Evolutionary conservation across 2,329 filamentous ascomycete genomes (phyloP), one percentile per base, ranked within the genome.

Genomic region (Botrytis porri): DNA sequence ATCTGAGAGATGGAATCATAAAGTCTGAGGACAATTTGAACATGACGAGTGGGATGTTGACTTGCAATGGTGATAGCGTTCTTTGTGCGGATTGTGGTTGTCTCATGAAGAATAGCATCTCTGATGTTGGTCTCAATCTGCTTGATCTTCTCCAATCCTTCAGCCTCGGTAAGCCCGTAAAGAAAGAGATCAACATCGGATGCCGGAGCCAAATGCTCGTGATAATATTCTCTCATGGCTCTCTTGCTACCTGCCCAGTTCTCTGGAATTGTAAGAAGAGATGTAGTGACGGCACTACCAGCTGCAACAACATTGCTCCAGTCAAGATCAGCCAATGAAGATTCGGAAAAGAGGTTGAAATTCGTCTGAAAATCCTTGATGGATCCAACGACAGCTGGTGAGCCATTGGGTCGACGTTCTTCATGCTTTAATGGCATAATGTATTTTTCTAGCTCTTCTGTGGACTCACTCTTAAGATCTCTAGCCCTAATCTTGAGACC

Each of bases 141-240:
- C 79, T 92, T 91, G 82, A 97, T 96, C 84, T 97, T 96, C 78
- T 94, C 89, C 29, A 94, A 84, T 0, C 92, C 93, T 79, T 95
- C 84, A 65, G 94, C 88, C 77, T 96, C 92, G 14, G 86, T 90
- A 75, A 97, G 85, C 0, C 91, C 93, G 78, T 96, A 95, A 43
- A 97, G 83, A 80, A 97, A 97, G 3, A 97, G 85, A 80, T 97
- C 94, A 16, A 97, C 92, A 81, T 97, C 94, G 6, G 93, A 95
- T 1, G 93, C 93, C 0, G 93, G 93, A 18, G 92, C 92, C 75
- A 95, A 88, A 74, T 90, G 89, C 78, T 95, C 89, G 78, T 97
- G 94, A 77, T 95, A 97, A 81, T 94, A 97, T 82, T 91, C 84
- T 80, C 91, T 84, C 76, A 90, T 83, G 74, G 85, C 85, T 70